Conservation (phyloP, 2,329 filamentous ascomycete genomes). For the Clonostachys solani region DNA sequence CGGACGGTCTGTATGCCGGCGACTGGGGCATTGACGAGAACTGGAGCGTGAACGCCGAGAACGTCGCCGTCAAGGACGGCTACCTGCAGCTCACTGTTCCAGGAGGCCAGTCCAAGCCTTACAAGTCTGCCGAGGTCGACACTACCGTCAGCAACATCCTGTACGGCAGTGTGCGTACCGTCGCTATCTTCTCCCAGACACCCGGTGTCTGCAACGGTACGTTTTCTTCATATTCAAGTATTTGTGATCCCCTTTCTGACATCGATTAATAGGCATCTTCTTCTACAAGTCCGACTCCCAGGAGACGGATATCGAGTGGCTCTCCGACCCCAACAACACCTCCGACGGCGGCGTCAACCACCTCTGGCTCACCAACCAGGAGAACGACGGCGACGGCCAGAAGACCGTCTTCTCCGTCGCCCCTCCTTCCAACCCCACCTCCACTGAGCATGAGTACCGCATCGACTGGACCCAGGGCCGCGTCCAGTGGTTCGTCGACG, state of each 20-base stretch:
- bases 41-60: constrained; percentile 2
- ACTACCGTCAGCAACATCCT: constrained; percentile 17
- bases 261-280: constrained; percentile 17
- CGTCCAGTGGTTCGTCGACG: constrained; percentile 18
- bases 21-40: constrained; percentile 7
- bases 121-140: constrained; percentile 13
- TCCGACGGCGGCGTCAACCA: constrained; percentile 16
- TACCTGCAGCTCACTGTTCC: constrained; percentile 19
- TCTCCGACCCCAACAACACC: constrained; percentile 15
- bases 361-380: constrained; percentile 23
- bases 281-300: constrained; percentile 18
- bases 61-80: constrained; percentile 13
- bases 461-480: constrained; percentile 19
- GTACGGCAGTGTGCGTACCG: constrained; percentile 20
- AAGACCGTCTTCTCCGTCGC: background rate
- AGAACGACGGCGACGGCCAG: constrained; percentile 8
- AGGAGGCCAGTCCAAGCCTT: constrained; percentile 15
- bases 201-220: constrained; percentile 22
- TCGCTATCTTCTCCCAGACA: constrained; percentile 18
- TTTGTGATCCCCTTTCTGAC: background rate
- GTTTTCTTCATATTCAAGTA: background rate
- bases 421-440: constrained; percentile 14
- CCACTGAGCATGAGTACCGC: constrained; percentile 21
- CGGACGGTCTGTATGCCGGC: constrained; percentile 11
- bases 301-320: constrained; percentile 24